Evolutionary conservation across 768 basidiomycete genomes (phyloP).

Genomic region (Termitomyces sp.): DNA sequence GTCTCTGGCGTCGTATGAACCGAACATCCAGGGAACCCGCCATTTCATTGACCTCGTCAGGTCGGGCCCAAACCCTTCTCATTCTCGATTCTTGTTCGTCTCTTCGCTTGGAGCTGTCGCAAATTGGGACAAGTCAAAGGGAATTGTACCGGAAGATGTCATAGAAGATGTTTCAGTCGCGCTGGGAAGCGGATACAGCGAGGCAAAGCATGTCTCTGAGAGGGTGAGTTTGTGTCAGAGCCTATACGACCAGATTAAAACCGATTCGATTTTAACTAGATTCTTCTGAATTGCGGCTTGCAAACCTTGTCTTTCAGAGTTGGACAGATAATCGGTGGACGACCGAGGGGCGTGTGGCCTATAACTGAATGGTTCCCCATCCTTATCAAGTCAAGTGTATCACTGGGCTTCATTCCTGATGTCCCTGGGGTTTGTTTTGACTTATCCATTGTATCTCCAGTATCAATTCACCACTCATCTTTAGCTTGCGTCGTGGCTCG

Average conservation of each 20-base stretch:
- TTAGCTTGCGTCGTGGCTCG: conserved; percentile 25
- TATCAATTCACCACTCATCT: neutral
- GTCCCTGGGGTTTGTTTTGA: conserved; percentile 19
- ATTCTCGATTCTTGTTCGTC: conserved; percentile 23
- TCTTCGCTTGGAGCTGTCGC: conserved; percentile 25
- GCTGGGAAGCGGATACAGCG: conserved; percentile 23
- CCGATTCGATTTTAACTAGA: conserved; percentile 11
- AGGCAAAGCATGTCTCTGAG: conserved; percentile 29
- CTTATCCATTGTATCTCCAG: neutral
- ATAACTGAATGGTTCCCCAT: conserved; percentile 34
- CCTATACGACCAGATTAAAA: neutral
- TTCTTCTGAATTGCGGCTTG: conserved; percentile 23
- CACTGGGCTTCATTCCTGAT: conserved; percentile 21
- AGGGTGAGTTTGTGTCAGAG: conserved; percentile 15
- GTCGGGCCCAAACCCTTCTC: conserved; percentile 12
- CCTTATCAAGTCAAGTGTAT: conserved; percentile 28
- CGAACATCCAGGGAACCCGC: conserved; percentile 25
- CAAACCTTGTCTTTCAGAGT: conserved; percentile 25
- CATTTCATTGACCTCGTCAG: conserved; percentile 25
- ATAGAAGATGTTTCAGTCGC: conserved; percentile 18
- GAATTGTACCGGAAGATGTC: conserved; percentile 27
- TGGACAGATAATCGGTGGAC: conserved; percentile 29
- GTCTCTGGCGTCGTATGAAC: conserved; percentile 29
- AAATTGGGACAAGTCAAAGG: conserved; percentile 13
- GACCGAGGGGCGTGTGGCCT: conserved; percentile 30